Evolutionary conservation across 257 asterid genomes (phyloP).

Genomic region (Misopates orontium): DNA sequence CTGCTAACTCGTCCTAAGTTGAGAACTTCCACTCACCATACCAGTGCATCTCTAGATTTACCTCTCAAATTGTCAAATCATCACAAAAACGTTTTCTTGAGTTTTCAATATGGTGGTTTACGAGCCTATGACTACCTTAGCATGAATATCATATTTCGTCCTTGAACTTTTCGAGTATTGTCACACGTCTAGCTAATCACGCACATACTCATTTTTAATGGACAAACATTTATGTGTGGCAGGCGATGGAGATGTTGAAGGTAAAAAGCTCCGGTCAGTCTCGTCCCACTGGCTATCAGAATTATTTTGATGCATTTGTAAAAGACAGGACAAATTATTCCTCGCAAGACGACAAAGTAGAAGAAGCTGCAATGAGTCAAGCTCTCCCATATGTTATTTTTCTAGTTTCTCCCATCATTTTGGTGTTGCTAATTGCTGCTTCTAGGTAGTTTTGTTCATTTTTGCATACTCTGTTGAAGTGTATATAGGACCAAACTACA

Average conservation of each 20-base stretch:
- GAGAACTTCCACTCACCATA: not conserved
- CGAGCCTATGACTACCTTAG: too few relatives aligned
- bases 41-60: too few relatives aligned
- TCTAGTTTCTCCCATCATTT: conserved; percentile 61
- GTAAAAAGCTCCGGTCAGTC: conserved; percentile 39
- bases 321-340: conserved; percentile 46
- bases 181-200: too few relatives aligned
- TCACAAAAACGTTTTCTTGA: too few relatives aligned
- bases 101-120: too few relatives aligned
- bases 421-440: conserved; percentile 53
- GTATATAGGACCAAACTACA: too few relatives aligned
- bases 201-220: not conserved
- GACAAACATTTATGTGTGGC: conserved; percentile 24
- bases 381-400: conserved; percentile 63
- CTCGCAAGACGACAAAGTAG: conserved; percentile 40
- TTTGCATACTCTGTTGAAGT: too few relatives aligned
- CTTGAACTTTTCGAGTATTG: too few relatives aligned
- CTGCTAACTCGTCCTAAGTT: too few relatives aligned
- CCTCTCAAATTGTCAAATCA: too few relatives aligned
- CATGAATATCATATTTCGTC: too few relatives aligned
- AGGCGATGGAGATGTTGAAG: conserved; percentile 98
- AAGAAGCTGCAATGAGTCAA: conserved; percentile 51
- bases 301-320: conserved; percentile 78
- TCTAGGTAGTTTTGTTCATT: conserved; percentile 18
- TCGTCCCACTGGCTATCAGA: conserved; percentile 51